Percentiles rank a stretch among this genome's conserved stretches.
These are phyloP conservation scores for Westerdykella sp. DNA, from an alignment of 2,329 filamentous ascomycete genomes.

Conservation along the genomic window DNA sequence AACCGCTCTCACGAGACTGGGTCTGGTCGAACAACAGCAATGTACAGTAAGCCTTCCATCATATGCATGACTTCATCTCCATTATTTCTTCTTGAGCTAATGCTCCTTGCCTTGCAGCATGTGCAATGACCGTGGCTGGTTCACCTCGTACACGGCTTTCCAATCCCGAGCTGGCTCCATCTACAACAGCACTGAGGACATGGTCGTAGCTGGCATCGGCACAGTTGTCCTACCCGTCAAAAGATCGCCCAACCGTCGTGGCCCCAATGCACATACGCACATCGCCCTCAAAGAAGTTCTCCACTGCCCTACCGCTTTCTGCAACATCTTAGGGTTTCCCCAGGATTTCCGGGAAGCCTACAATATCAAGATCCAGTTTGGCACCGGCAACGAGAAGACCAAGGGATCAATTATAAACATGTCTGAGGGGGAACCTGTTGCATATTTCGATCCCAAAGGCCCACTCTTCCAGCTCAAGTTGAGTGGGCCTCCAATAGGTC, in stretches of 20 bases:
- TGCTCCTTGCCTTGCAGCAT: neutral
- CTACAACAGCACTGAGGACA: neutral
- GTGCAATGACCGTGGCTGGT: conserved; percentile 14
- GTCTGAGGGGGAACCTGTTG: neutral
- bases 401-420: neutral
- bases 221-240: conserved; percentile 10
- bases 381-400: neutral
- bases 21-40: conserved; percentile 6
- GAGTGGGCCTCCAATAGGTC: conserved; percentile 3
- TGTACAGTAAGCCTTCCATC: conserved; percentile 2
- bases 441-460: conserved; percentile 9
- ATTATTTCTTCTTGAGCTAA: neutral
- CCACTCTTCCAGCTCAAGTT: conserved; percentile 4
- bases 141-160: conserved; percentile 16
- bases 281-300: conserved; percentile 12
- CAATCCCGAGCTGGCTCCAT: conserved; percentile 2
- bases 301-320: conserved; percentile 8
- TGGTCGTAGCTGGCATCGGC: conserved; percentile 9
- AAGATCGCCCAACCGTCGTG: conserved; percentile 2
- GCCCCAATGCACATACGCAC: conserved; percentile 2
- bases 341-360: conserved; percentile 1
- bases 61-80: neutral
- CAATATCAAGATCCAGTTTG: neutral
- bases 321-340: conserved; percentile 10
- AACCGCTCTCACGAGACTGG: conserved; percentile 1